Conservation (phyloP, 1,284 basidiomycete genomes). For the Puccinia hordei region DNA sequence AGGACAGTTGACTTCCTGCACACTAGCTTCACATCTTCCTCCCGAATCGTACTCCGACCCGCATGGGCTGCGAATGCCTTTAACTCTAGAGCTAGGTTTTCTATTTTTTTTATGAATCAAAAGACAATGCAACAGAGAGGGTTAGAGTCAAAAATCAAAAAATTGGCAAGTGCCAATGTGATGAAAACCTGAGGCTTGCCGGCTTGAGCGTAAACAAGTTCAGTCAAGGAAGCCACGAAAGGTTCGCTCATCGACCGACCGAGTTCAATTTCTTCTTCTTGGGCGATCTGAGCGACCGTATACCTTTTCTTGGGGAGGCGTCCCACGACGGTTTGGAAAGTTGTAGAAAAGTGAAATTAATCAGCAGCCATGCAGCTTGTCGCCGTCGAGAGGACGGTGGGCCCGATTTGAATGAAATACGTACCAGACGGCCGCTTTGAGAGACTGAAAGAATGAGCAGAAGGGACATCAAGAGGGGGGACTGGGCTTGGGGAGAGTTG, state of each 20-base stretch:
- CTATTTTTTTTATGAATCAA: conserved; percentile 13
- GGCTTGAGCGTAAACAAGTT: conserved; percentile 39
- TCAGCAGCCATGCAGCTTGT: background rate
- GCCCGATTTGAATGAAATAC: background rate
- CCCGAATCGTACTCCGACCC: conserved; percentile 38
- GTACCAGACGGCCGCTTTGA: conserved; percentile 29
- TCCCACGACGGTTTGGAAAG: background rate
- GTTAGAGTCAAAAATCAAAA: background rate
- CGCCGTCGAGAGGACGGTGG: background rate
- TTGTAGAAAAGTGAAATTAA: background rate
- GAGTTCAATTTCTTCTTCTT: conserved; percentile 49
- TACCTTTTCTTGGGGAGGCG: conserved; percentile 26
- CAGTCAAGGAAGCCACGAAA: conserved; percentile 46
- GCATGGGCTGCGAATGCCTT: conserved; percentile 46
- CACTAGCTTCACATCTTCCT: conserved; percentile 38
- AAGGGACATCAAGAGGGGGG: background rate
- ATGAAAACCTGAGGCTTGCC: background rate
- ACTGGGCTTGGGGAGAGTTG: background rate
- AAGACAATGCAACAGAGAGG: background rate
- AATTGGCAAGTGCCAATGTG: too few relatives aligned
- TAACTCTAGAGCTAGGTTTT: conserved; percentile 39
- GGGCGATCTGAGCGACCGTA: conserved; percentile 48
- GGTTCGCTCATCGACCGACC: conserved; percentile 38
- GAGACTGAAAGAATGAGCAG: conserved; percentile 2
- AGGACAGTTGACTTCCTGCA: conserved; percentile 32